A percentile compares a stretch with the other conserved stretches of the same genome.
Conservation (phyloP, 129 eudicot species). For the Gnaphalium uliginosum region DNA sequence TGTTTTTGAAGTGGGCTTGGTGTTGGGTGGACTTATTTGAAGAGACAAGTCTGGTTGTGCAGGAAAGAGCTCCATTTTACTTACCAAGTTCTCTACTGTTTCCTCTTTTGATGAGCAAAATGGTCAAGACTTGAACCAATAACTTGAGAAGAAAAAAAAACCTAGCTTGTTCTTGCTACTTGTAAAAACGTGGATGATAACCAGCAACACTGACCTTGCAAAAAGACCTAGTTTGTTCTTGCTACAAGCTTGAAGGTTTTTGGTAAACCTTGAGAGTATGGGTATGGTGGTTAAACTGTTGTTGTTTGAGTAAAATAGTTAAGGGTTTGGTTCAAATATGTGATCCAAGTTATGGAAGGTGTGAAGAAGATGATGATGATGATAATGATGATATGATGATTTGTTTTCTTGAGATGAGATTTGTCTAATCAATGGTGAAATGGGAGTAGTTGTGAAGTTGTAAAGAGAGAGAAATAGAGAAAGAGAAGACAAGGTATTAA, state of each 20-base stretch:
- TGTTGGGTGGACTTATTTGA: slow-evolving; percentile 92
- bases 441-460: slow-evolving; percentile 50
- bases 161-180: neutral
- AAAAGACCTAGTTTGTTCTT: slow-evolving; percentile 23
- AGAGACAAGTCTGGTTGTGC: slow-evolving; percentile 96
- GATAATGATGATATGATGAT: slow-evolving; percentile 8
- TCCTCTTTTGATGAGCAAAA: slow-evolving; percentile 22
- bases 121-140: slow-evolving; percentile 2
- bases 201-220: neutral
- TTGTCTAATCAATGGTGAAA: slow-evolving; percentile 38
- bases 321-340: slow-evolving; percentile 17
- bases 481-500: slow-evolving; percentile 54
- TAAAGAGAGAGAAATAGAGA: slow-evolving; percentile 37
- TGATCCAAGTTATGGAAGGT: slow-evolving; percentile 26
- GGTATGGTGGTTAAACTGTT: slow-evolving; percentile 27
- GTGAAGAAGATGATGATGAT: slow-evolving; percentile 15
- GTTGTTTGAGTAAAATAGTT: slow-evolving; percentile 18
- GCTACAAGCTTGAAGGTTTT: slow-evolving; percentile 24
- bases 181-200: neutral
- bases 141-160: neutral
- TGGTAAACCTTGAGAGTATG: neutral
- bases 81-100: slow-evolving; percentile 21
- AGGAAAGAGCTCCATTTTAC: slow-evolving; percentile 87
- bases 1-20: slow-evolving; percentile 57
- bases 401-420: slow-evolving; percentile 37